Conservation (phyloP, 2,329 filamentous ascomycete species). For the Aspergillus sp. region DNA sequence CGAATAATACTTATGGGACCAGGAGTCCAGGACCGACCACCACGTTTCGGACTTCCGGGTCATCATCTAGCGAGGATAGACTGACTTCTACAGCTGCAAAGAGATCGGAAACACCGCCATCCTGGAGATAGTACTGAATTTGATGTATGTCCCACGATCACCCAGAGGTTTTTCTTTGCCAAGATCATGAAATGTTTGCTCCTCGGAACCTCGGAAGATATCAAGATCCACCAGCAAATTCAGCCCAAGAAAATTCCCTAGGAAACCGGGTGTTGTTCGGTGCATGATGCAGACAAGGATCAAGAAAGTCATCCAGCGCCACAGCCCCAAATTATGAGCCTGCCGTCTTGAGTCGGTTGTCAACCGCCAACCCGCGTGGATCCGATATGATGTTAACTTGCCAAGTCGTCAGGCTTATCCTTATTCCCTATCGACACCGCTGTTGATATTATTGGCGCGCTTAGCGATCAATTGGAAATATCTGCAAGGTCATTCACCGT, state of each 20-base stretch:
- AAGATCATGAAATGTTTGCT: neutral
- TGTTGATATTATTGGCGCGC: neutral
- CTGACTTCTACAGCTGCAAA: neutral
- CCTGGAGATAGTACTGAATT: neutral
- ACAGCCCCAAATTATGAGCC: neutral
- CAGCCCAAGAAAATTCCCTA: neutral
- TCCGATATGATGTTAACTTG: neutral
- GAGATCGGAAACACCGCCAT: neutral
- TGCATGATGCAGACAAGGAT: neutral
- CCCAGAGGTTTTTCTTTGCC: too few relatives aligned
- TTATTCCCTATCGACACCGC: neutral
- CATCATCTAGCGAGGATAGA: neutral
- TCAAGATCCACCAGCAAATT: neutral
- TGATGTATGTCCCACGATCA: too few relatives aligned
- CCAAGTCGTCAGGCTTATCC: neutral
- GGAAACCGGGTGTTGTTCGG: neutral
- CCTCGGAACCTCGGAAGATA: neutral
- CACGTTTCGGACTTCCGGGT: neutral
- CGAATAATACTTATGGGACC: neutral
- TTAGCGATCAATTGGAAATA: neutral
- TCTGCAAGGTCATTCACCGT: constrained; percentile 1
- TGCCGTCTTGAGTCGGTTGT: too few relatives aligned
- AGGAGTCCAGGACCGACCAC: neutral
- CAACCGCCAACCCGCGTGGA: neutral
- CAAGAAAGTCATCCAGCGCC: neutral